Evolutionary conservation across 257 asterid genomes (phyloP).

Genomic region (Eucommia ulmoides): DNA sequence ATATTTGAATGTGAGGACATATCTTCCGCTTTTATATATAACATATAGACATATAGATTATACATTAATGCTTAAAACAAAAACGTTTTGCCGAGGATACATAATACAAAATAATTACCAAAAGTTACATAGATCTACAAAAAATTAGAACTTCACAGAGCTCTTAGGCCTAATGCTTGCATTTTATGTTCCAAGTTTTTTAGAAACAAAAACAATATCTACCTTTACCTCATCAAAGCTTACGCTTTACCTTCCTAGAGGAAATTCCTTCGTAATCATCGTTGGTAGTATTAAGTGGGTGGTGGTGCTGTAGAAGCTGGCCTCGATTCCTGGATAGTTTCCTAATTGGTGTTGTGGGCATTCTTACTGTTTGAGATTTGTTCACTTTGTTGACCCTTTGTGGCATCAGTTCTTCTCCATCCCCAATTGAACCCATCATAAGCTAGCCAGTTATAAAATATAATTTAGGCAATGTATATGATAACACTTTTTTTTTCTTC

Average conservation of each 20-base stretch:
- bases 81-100: no score
- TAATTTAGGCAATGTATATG: not conserved
- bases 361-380: not conserved
- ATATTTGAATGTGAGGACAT: no score
- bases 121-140: no score
- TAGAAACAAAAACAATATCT: no score
- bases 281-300: not conserved
- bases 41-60: no score
- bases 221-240: not conserved
- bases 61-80: no score
- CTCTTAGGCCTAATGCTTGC: no score
- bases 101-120: no score
- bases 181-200: no score
- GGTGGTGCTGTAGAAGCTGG: not conserved
- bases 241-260: not conserved
- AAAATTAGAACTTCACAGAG: no score
- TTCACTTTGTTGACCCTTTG: constrained; percentile 7
- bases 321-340: not conserved
- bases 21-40: no score
- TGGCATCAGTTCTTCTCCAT: constrained; percentile 41
- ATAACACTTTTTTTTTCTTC: no score
- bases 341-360: not conserved
- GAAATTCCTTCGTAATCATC: not conserved
- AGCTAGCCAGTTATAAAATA: constrained; percentile 13
- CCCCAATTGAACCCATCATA: constrained; percentile 22